These are phyloP conservation scores for Colletotrichum australisinense DNA, from an alignment of 2,329 filamentous ascomycete genomes.

Conservation along the genomic window DNA sequence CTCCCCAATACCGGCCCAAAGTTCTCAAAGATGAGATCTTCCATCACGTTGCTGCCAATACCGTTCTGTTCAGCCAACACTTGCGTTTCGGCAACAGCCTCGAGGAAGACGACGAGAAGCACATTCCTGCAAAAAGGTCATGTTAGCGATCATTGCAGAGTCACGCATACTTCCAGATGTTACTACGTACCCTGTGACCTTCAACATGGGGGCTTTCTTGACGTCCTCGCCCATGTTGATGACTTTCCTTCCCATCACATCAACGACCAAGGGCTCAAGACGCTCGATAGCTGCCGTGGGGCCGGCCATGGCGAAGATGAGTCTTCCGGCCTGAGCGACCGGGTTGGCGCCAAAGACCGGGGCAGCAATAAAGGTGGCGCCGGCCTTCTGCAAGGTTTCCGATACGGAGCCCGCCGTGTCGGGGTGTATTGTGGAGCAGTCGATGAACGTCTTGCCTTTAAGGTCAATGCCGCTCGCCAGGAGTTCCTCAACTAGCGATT, in stretches of 20 bases:
- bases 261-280: slow-evolving; percentile 52
- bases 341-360: slow-evolving; percentile 64
- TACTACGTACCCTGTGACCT: slow-evolving; percentile 54
- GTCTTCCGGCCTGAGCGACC: slow-evolving; percentile 55
- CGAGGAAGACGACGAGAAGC: slow-evolving; percentile 59
- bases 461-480: slow-evolving; percentile 37
- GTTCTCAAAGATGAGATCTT: slow-evolving; percentile 54
- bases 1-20: slow-evolving; percentile 50
- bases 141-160: too few species aligned
- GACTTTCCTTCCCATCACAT: slow-evolving; percentile 54
- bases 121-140: slow-evolving; percentile 50
- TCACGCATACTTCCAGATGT: too few species aligned
- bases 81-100: slow-evolving; percentile 61
- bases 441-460: slow-evolving; percentile 54
- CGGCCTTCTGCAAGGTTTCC: slow-evolving; percentile 41
- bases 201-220: slow-evolving; percentile 56
- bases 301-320: slow-evolving; percentile 59
- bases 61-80: slow-evolving; percentile 59
- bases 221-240: slow-evolving; percentile 57
- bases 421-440: slow-evolving; percentile 63
- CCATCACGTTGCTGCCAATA: slow-evolving; percentile 51
- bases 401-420: slow-evolving; percentile 49
- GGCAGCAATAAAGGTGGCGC: slow-evolving; percentile 53
- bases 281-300: slow-evolving; percentile 46
- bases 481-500: slow-evolving; percentile 46